Conservation (phyloP, 495 filamentous ascomycete species). For the Aspergillus funiculosus region DNA sequence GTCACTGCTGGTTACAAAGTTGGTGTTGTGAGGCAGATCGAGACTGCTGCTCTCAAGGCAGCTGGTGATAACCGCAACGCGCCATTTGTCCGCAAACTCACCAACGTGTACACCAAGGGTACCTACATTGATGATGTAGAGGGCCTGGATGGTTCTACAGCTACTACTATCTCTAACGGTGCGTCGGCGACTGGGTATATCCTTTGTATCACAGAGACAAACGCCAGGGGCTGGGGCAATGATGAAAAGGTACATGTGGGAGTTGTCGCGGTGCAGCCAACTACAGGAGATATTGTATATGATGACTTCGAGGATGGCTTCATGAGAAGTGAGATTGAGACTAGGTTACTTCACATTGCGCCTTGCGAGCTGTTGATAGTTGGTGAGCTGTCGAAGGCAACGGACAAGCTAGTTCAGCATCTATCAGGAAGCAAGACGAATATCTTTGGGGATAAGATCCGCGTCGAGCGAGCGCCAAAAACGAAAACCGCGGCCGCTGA, state of each 20-base stretch:
- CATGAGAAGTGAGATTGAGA: constrained; percentile 96
- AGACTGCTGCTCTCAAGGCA: constrained; percentile 96
- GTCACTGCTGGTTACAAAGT: constrained; percentile 93
- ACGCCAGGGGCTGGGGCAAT: constrained; percentile 76
- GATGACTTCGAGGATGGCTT: constrained; percentile 97
- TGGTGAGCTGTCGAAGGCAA: constrained; percentile 84
- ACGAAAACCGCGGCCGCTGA: constrained; percentile 78
- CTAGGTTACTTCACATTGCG: constrained; percentile 85
- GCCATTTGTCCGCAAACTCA: constrained; percentile 87
- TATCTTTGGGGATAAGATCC: constrained; percentile 84
- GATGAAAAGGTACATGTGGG: constrained; percentile 94
- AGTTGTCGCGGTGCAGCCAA: constrained; percentile 89
- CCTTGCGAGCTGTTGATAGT: constrained; percentile 97
- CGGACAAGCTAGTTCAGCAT: constrained; percentile 87
- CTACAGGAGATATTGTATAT: constrained; percentile 93
- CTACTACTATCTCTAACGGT: constrained; percentile 43
- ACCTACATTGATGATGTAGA: constrained; percentile 96
- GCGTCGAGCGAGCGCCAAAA: constrained; percentile 70
- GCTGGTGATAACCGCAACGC: constrained; percentile 92
- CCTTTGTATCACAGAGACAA: constrained; percentile 85
- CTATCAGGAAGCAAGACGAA: constrained; percentile 84
- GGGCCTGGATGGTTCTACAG: constrained; percentile 55
- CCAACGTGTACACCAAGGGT: constrained; percentile 96
- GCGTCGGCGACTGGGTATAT: constrained; percentile 79
- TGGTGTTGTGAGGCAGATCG: constrained; percentile 90